Evolutionary conservation across 176 grass and related monocot species (phyloP).

Genomic region (Hordeum marinum): DNA sequence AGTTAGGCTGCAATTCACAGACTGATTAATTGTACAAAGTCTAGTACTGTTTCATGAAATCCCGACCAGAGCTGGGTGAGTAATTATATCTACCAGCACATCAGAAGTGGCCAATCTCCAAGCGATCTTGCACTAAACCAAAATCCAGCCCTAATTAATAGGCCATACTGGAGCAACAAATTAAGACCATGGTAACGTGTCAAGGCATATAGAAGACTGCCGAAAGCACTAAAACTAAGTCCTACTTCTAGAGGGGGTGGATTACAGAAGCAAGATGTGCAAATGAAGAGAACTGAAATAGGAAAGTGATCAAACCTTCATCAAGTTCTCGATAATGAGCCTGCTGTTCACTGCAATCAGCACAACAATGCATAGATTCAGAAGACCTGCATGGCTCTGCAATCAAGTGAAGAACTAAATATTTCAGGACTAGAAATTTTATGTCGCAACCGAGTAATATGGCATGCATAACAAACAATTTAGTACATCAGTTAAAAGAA

Average conservation of each 20-base stretch:
- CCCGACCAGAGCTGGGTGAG: not conserved
- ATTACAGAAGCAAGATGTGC: conserved; percentile 3
- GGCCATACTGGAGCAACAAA: conserved; percentile 66
- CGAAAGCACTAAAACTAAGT: conserved; percentile 19
- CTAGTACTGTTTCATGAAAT: not conserved
- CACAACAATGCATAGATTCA: conserved; percentile 97
- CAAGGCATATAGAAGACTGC: not conserved
- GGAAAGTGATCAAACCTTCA: conserved; percentile 65
- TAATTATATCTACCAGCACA: conserved; percentile 78
- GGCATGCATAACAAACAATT: not conserved
- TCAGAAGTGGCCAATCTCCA: conserved; percentile 87
- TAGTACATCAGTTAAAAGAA: not conserved
- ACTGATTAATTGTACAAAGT: conserved; percentile 20
- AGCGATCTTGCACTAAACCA: conserved; percentile 91
- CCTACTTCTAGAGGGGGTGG: not conserved
- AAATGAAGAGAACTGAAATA: not conserved
- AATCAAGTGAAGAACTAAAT: conserved; percentile 24
- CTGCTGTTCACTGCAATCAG: conserved; percentile 91
- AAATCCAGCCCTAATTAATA: conserved; percentile 96
- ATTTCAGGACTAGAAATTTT: conserved; percentile 14
- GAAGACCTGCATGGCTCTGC: conserved; percentile 97
- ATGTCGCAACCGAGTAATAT: not conserved
- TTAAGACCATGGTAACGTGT: conserved; percentile 17
- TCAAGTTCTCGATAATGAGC: conserved; percentile 97
- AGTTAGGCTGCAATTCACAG: conserved; percentile 73